These are phyloP conservation scores for Eutrema salsugineum DNA, from an alignment of 441 rosid species.

Conservation along the genomic window DNA sequence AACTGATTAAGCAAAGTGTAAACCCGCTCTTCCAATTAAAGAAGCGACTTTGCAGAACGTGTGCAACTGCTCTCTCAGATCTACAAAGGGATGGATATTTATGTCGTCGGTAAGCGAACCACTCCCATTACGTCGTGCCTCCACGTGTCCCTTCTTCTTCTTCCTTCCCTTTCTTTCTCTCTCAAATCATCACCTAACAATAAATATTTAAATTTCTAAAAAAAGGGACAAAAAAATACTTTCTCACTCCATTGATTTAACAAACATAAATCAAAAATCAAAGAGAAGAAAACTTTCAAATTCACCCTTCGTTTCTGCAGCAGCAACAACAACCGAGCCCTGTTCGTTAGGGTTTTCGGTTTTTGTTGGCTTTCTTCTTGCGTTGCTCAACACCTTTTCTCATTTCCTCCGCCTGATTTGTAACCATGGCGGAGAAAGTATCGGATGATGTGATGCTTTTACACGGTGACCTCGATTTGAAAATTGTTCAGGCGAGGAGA, in stretches of 20 bases:
- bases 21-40: background rate
- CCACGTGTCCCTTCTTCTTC: conserved; percentile 25
- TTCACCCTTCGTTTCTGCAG: background rate
- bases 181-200: conserved; percentile 22
- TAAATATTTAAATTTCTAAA: background rate
- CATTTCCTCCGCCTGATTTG: background rate
- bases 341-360: conserved; percentile 27
- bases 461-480: conserved; percentile 82
- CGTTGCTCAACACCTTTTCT: background rate
- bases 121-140: conserved; percentile 2
- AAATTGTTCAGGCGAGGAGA: conserved; percentile 54
- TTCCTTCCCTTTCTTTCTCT: conserved; percentile 1
- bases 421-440: conserved; percentile 31
- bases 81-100: conserved; percentile 13
- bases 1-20: background rate
- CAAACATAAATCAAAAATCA: background rate
- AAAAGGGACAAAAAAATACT: background rate
- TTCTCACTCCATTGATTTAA: background rate
- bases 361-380: conserved; percentile 11
- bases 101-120: background rate
- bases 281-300: background rate
- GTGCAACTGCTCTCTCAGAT: conserved; percentile 14
- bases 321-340: conserved; percentile 26
- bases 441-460: conserved; percentile 37
- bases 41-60: background rate